Evolutionary conservation across 2,329 filamentous ascomycete genomes (phyloP).

Genomic region (Rugonectria rugulosa): DNA sequence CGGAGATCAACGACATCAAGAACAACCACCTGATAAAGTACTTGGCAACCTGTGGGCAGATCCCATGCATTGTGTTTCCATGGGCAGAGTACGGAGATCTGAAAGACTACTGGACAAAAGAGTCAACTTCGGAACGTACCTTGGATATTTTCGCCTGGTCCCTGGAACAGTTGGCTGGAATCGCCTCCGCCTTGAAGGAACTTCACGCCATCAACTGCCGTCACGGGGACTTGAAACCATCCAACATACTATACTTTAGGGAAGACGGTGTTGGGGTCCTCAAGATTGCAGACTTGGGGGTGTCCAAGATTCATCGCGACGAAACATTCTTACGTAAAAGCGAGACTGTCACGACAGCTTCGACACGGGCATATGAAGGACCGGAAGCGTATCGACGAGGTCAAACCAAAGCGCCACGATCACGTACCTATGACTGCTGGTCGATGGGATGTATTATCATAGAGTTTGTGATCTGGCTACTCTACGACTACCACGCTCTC

Average conservation of each 20-base stretch:
- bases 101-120: neutral
- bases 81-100: slow-evolving; percentile 8
- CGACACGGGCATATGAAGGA: neutral
- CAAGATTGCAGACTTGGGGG: slow-evolving; percentile 24
- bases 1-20: neutral
- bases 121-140: neutral
- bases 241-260: slow-evolving; percentile 20
- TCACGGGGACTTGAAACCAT: slow-evolving; percentile 26
- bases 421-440: slow-evolving; percentile 42
- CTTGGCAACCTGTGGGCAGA: slow-evolving; percentile 3
- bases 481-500: slow-evolving; percentile 29
- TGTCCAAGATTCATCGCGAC: slow-evolving; percentile 19
- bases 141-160: neutral
- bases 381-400: slow-evolving; percentile 1
- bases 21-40: slow-evolving; percentile 8
- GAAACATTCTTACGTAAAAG: neutral
- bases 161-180: slow-evolving; percentile 3
- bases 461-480: slow-evolving; percentile 40
- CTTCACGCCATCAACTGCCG: slow-evolving; percentile 15
- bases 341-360: slow-evolving; percentile 6
- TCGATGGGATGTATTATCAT: slow-evolving; percentile 41
- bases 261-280: slow-evolving; percentile 12
- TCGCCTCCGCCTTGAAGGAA: neutral
- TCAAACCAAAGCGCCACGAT: slow-evolving; percentile 11
- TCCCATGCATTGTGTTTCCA: slow-evolving; percentile 7